Conservation (phyloP, 768 basidiomycete genomes). For the Hemileccinum impolitum region DNA sequence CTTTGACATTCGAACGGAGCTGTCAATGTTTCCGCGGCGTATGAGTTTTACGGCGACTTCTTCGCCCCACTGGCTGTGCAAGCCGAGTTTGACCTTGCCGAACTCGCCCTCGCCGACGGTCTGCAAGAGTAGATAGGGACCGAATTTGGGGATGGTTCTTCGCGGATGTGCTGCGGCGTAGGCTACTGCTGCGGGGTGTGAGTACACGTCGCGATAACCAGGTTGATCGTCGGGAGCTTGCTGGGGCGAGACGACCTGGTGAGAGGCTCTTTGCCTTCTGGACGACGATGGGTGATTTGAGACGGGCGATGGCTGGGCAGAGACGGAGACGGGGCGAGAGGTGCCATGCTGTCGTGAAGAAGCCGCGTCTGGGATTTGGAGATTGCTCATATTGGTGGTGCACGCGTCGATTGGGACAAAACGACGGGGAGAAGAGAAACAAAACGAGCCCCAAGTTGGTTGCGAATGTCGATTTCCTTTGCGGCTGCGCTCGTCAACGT, state of each 20-base stretch:
- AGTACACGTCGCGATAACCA: conserved; percentile 69
- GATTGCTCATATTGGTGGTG: conserved; percentile 26
- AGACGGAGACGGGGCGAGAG: conserved; percentile 58
- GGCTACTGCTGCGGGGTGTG: conserved; percentile 82
- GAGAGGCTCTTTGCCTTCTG: conserved; percentile 70
- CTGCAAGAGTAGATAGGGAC: conserved; percentile 92
- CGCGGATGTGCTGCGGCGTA: conserved; percentile 79
- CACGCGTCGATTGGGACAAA: no score
- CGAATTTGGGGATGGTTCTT: conserved; percentile 89
- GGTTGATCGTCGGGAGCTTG: conserved; percentile 42
- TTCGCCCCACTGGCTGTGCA: conserved; percentile 91
- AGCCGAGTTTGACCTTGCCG: conserved; percentile 97
- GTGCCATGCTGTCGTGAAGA: conserved; percentile 42
- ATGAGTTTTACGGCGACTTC: conserved; percentile 99
- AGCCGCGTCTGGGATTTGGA: conserved; percentile 48
- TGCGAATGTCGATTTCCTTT: conserved; percentile 10
- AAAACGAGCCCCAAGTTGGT: conserved; percentile 23
- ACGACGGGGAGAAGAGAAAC: conserved; percentile 11
- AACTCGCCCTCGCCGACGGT: conserved; percentile 99
- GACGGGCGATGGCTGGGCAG: conserved; percentile 49
- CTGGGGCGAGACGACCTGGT: conserved; percentile 56
- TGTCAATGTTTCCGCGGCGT: conserved; percentile 88
- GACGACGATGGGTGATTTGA: conserved; percentile 39
- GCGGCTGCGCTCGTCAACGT: conserved; percentile 6
- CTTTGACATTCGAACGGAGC: conserved; percentile 82